Percentiles rank a stretch among this genome's conserved stretches.
These are phyloP conservation scores for Colletotrichum euphorbiae DNA, from an alignment of 2,329 filamentous ascomycete species.

Conservation along the genomic window DNA sequence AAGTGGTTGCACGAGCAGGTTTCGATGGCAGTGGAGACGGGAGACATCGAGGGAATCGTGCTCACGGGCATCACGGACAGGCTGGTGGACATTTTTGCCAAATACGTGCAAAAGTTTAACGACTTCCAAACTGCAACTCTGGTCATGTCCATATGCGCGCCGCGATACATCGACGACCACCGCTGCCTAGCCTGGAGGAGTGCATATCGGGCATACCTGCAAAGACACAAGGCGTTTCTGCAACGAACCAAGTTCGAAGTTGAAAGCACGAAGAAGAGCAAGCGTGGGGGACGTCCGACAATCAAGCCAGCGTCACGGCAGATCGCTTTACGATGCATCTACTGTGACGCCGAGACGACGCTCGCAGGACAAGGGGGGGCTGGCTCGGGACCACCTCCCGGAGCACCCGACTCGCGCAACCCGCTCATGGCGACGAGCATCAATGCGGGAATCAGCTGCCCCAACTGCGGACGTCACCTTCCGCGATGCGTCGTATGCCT, in stretches of 20 bases:
- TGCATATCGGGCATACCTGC: slow-evolving; percentile 77
- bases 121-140: slow-evolving; percentile 85
- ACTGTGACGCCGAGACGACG: slow-evolving; percentile 74
- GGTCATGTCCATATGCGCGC: slow-evolving; percentile 78
- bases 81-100: slow-evolving; percentile 79
- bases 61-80: slow-evolving; percentile 81
- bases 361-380: slow-evolving; percentile 36
- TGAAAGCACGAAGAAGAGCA: slow-evolving; percentile 77
- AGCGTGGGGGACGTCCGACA: slow-evolving; percentile 71
- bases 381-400: slow-evolving; percentile 35
- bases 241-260: slow-evolving; percentile 83
- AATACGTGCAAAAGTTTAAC: slow-evolving; percentile 79
- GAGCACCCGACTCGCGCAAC: slow-evolving; percentile 55
- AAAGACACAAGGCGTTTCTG: slow-evolving; percentile 79
- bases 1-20: slow-evolving; percentile 77
- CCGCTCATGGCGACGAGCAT: slow-evolving; percentile 69
- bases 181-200: slow-evolving; percentile 80
- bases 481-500: slow-evolving; percentile 76
- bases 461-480: slow-evolving; percentile 74
- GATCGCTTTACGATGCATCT: slow-evolving; percentile 80
- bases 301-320: slow-evolving; percentile 75
- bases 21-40: slow-evolving; percentile 68
- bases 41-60: slow-evolving; percentile 81
- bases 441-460: slow-evolving; percentile 72
- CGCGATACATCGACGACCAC: slow-evolving; percentile 81